These are phyloP conservation scores for Malus sieversii DNA, from an alignment of 306 rosid species.

Conservation along the genomic window DNA sequence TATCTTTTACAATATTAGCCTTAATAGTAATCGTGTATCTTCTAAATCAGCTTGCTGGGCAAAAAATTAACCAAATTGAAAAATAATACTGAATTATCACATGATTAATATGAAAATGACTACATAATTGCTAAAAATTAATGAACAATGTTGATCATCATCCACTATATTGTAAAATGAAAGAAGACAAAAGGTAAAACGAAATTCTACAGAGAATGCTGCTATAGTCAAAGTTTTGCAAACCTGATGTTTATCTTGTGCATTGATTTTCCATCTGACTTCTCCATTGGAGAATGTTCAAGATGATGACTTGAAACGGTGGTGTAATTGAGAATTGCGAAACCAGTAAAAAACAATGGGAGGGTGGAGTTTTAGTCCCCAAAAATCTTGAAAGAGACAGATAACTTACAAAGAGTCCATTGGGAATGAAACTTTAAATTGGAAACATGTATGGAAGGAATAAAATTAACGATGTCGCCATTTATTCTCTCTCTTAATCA, in stretches of 20 bases:
- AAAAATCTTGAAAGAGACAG: constrained; percentile 12
- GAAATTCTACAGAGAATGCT: too few relatives aligned
- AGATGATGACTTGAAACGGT: not conserved
- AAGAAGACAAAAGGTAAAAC: not conserved
- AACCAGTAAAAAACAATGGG: constrained; percentile 27
- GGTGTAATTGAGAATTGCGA: not conserved
- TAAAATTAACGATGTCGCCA: constrained; percentile 4
- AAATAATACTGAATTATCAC: not conserved
- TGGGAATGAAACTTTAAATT: not conserved
- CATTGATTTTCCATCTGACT: not conserved
- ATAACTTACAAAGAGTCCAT: too few relatives aligned
- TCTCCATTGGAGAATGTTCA: not conserved
- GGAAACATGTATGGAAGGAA: not conserved
- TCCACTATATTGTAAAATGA: not conserved
- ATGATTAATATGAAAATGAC: not conserved
- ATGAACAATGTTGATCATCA: too few relatives aligned
- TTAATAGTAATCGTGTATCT: not conserved
- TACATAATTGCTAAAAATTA: too few relatives aligned
- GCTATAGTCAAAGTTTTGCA: not conserved
- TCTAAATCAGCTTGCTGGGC: not conserved
- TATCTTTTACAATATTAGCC: too few relatives aligned
- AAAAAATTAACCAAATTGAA: too few relatives aligned
- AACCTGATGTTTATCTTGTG: not conserved
- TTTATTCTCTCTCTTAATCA: constrained; percentile 13
- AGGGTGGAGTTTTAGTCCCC: constrained; percentile 9